Percentiles rank a stretch among this genome's conserved stretches.
Conservation (phyloP, 2,329 filamentous ascomycete genomes). For the Verticillium dahliae region DNA sequence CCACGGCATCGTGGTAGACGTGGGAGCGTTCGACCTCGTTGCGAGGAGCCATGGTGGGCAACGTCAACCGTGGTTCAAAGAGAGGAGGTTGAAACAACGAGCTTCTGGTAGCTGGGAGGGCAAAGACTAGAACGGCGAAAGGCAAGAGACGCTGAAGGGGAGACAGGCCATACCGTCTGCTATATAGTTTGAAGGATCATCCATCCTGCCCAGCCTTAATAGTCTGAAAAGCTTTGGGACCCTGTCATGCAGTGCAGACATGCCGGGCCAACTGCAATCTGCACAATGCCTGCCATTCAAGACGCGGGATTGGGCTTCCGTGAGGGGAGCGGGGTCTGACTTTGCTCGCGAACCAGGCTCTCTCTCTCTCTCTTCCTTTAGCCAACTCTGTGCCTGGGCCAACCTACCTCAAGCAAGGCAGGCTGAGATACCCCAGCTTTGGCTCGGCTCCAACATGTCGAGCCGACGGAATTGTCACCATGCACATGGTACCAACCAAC, state of each 20-base stretch:
- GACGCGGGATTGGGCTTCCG: not conserved
- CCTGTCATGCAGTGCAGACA: not conserved
- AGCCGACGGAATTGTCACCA: not conserved
- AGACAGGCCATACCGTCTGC: not conserved
- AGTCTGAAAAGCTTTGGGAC: not conserved
- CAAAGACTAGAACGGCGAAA: not conserved
- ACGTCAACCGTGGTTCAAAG: not conserved
- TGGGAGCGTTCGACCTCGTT: slow-evolving; percentile 11
- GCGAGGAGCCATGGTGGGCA: slow-evolving; percentile 8
- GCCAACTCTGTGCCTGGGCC: too few species aligned
- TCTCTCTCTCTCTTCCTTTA: not conserved
- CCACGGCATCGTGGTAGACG: slow-evolving; percentile 18
- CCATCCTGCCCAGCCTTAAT: not conserved
- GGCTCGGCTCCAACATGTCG: not conserved
- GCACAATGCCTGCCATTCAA: not conserved
- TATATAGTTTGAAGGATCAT: not conserved
- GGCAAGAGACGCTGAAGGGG: not conserved
- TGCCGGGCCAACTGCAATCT: not conserved
- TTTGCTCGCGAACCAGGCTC: too few species aligned
- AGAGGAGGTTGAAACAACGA: not conserved
- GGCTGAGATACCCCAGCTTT: not conserved
- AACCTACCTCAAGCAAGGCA: too few species aligned
- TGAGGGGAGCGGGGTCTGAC: not conserved
- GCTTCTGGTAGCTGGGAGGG: not conserved
- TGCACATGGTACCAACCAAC: not conserved